Percentiles rank a stretch among this genome's conserved stretches.
These are phyloP conservation scores for Pseudozyma thailandica DNA, from an alignment of 1,284 basidiomycete genomes.

Conservation along the genomic window DNA sequence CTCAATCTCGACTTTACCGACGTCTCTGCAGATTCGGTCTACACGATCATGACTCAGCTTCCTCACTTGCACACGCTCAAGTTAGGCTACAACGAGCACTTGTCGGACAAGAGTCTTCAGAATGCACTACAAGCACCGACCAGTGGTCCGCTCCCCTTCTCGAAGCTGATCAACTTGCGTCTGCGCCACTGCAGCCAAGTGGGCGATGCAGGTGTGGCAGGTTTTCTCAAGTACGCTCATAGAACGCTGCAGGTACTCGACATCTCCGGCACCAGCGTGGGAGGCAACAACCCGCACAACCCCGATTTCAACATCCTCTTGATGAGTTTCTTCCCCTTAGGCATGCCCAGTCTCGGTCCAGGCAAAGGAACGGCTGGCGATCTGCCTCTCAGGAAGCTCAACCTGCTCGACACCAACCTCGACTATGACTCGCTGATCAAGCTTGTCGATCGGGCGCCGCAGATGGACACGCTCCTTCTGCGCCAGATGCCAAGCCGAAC, in stretches of 20 bases:
- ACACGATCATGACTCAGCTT: slow-evolving; percentile 9
- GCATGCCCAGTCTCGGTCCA: background rate
- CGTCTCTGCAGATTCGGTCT: slow-evolving; percentile 27
- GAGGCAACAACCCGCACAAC: slow-evolving; percentile 10
- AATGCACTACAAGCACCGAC: slow-evolving; percentile 17
- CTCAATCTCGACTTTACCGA: slow-evolving; percentile 48
- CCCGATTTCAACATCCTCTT: slow-evolving; percentile 21
- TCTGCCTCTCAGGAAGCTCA: slow-evolving; percentile 19
- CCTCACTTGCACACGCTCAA: slow-evolving; percentile 30
- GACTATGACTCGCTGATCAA: slow-evolving; percentile 13
- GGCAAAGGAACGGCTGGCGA: background rate
- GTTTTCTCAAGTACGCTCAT: slow-evolving; percentile 25
- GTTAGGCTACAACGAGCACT: slow-evolving; percentile 35
- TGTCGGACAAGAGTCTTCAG: slow-evolving; percentile 25
- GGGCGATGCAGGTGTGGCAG: slow-evolving; percentile 19
- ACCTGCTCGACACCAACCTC: slow-evolving; percentile 28
- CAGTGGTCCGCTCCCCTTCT: slow-evolving; percentile 15
- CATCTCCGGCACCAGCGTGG: slow-evolving; percentile 22
- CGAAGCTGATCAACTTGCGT: slow-evolving; percentile 26
- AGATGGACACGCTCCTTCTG: slow-evolving; percentile 19
- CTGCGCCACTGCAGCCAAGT: slow-evolving; percentile 26
- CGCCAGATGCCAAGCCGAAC: slow-evolving; percentile 19
- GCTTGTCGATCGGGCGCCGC: slow-evolving; percentile 7
- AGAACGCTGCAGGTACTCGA: slow-evolving; percentile 27
- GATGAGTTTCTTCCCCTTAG: slow-evolving; percentile 22